Conservation (phyloP, 495 filamentous ascomycete genomes). For the Rhizodiscina lignyota region DNA sequence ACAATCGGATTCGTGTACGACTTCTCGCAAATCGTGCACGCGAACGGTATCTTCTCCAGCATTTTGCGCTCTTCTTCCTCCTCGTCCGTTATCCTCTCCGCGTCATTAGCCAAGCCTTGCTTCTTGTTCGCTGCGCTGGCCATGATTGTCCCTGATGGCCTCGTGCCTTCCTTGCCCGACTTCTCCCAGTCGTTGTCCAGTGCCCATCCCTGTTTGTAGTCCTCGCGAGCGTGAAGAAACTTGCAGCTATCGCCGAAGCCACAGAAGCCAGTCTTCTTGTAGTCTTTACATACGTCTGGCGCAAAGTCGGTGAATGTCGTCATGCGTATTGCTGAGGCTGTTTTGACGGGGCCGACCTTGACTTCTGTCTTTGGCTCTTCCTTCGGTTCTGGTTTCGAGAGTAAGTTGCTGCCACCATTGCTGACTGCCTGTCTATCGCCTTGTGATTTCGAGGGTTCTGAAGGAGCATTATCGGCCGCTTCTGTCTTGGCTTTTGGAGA, state of each 20-base stretch:
- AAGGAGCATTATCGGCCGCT: no score
- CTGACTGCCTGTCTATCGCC: no score
- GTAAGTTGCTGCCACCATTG: no score
- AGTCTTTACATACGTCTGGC: slow-evolving; percentile 93
- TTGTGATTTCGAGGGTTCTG: no score
- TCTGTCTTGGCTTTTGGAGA: no score
- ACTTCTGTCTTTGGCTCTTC: slow-evolving; percentile 53
- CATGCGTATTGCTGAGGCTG: slow-evolving; percentile 77
- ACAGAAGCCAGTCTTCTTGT: slow-evolving; percentile 75
- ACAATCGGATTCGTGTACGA: slow-evolving; percentile 69
- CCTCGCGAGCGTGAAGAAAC: slow-evolving; percentile 72
- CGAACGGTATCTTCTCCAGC: slow-evolving; percentile 82
- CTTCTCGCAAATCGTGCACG: slow-evolving; percentile 80
- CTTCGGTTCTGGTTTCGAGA: no score
- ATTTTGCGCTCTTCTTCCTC: slow-evolving; percentile 60
- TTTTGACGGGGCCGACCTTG: slow-evolving; percentile 77
- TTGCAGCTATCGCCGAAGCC: slow-evolving; percentile 76
- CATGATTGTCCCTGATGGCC: slow-evolving; percentile 41
- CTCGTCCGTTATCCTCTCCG: slow-evolving; percentile 30
- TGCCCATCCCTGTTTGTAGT: slow-evolving; percentile 91
- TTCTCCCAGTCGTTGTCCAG: slow-evolving; percentile 88
- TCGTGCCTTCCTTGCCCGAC: slow-evolving; percentile 60
- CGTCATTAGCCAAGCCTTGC: slow-evolving; percentile 11
- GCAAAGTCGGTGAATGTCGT: slow-evolving; percentile 83
- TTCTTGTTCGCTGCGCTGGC: slow-evolving; percentile 33